Evolutionary conservation across 179 eudicot species (phyloP), one percentile per base, ranked within the genome.

Genomic region (Corrigiola litoralis): DNA sequence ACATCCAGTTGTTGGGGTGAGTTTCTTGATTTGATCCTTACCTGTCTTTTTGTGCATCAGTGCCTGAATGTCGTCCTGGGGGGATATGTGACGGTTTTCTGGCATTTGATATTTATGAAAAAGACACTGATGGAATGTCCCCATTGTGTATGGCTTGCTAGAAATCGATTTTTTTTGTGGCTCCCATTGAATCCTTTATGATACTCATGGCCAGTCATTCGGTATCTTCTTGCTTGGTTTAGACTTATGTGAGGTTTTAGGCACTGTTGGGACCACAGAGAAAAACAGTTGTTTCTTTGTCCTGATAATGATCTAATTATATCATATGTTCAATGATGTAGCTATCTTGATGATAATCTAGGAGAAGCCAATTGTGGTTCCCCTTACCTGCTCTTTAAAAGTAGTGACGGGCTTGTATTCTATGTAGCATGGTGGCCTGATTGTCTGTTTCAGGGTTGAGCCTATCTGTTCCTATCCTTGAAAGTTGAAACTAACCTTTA

Each of bases 1-100:
- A 37, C 90, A 92, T 81, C 98, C 98, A 0, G 87, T 92, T 27
- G 92, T 92, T 42, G 88, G 88, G 66, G 98, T 92, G 81, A 79
- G 88, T 75, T n/a, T n/a, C n/a, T n/a, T n/a, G n/a, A n/a, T n/a
- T n/a, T n/a, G n/a, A n/a, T n/a, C n/a, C n/a, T n/a, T n/a, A n/a
- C n/a, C n/a, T n/a, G n/a, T n/a, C n/a, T n/a, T n/a, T n/a, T 59
- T 34, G 13, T 66, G 14, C 46, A 16, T 37, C 12, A 32, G 31
- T n/a, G 44, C 40, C 44, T 46, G 23, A 21, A 20, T 42, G 33
- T 38, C 50, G 34, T 20, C 9, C 4, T 24, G 37, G 7, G 11
- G n/a, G 25, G 16, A n/a, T 27, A 3, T 2, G 29, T 5, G 34
- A 1, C 2, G 10, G 8, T 13, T 17, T 46, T 1, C 20, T 62